Conservation (phyloP, 208 protist genomes). For the Leishmania martiniquensis region DNA sequence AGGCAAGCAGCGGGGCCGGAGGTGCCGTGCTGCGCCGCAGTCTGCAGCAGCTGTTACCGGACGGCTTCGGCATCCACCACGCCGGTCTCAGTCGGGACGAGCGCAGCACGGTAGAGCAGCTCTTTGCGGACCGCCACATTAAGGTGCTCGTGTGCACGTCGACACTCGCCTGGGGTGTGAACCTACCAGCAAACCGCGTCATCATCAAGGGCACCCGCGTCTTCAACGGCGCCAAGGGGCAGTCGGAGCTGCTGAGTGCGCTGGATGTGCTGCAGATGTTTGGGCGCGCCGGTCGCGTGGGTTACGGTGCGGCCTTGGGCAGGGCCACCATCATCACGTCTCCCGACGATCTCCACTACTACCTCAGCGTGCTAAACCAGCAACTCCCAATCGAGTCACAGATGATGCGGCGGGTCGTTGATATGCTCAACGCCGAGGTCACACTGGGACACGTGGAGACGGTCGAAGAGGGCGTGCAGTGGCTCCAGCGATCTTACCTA, state of each 20-base stretch:
- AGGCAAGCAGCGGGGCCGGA: constrained; percentile 41
- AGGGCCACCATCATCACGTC: constrained; percentile 98
- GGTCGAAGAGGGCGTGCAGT: constrained; percentile 95
- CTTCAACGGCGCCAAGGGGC: constrained; percentile 97
- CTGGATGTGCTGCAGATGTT: constrained; percentile 99
- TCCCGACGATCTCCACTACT: constrained; percentile 97
- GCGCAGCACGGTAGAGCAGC: constrained; percentile 96
- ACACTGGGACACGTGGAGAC: constrained; percentile 96
- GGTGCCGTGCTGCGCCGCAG: constrained; percentile 41
- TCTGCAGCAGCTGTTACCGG: constrained; percentile 87
- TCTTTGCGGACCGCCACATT: constrained; percentile 97
- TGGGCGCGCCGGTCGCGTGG: constrained; percentile 98
- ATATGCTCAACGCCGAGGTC: constrained; percentile 99
- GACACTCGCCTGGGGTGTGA: constrained; percentile 99
- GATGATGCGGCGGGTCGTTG: constrained; percentile 95
- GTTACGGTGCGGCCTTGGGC: constrained; percentile 93
- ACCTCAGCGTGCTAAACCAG: constrained; percentile 98
- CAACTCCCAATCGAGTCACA: constrained; percentile 99
- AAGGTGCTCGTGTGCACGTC: constrained; percentile 99
- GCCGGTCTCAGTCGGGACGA: constrained; percentile 97
- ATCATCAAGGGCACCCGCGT: constrained; percentile 99
- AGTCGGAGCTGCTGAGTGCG: constrained; percentile 95
- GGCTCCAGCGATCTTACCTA: constrained; percentile 98
- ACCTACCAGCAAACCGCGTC: constrained; percentile 99
- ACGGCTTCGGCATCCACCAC: constrained; percentile 99